Evolutionary conservation across 1,284 basidiomycete genomes (phyloP).

Genomic region (Cutaneotrichosporon sp.): DNA sequence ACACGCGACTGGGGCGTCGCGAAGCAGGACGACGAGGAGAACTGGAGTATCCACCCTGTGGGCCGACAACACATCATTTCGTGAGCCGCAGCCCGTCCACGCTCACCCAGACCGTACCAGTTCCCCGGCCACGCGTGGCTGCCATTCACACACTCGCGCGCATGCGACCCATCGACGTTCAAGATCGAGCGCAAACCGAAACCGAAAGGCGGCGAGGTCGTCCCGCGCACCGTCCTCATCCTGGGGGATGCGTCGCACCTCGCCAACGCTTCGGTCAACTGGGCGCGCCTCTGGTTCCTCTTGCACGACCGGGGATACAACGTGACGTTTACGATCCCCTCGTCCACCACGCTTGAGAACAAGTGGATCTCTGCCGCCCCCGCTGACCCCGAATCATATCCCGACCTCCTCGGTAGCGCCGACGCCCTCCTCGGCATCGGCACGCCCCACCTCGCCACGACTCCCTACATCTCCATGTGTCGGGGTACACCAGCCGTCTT

Average conservation of each 20-base stretch:
- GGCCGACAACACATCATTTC: slow-evolving; percentile 9
- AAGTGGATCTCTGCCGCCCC: not conserved
- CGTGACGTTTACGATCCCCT: not conserved
- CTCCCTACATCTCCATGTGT: slow-evolving; percentile 2
- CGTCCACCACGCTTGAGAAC: not conserved
- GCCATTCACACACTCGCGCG: not conserved
- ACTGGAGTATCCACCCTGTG: slow-evolving; percentile 14
- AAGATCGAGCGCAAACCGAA: not conserved
- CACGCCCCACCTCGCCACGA: not conserved
- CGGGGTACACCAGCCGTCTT: not conserved
- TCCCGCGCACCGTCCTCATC: slow-evolving; percentile 2
- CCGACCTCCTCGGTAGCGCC: not conserved
- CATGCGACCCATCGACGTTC: not conserved
- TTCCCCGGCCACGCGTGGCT: slow-evolving; percentile 23
- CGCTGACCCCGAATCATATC: not conserved
- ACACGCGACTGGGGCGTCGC: not conserved
- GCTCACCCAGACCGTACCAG: slow-evolving; percentile 19
- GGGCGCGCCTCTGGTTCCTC: not conserved
- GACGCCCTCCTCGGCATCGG: slow-evolving; percentile 3
- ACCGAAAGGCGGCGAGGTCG: not conserved
- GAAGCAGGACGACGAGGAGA: not conserved
- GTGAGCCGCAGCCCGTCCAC: not conserved
- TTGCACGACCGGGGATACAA: not conserved
- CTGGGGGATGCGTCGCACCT: slow-evolving; percentile 2
- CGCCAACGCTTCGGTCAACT: not conserved